Evolutionary conservation across 2,329 filamentous ascomycete genomes (phyloP).

Genomic region (Colletotrichum scovillei): DNA sequence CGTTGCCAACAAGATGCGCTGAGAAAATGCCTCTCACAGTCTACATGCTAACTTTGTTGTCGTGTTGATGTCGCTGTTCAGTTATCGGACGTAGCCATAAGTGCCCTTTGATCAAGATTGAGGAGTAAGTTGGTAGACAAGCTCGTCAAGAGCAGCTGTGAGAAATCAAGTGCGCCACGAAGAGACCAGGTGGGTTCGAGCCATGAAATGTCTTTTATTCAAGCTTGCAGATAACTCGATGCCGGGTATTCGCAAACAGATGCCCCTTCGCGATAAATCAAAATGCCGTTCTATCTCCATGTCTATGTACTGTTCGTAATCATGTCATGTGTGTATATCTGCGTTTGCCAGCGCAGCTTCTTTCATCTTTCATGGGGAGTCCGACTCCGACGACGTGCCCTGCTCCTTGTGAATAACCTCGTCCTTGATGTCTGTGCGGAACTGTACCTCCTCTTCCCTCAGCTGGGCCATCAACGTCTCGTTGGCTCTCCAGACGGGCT

Average conservation of each 20-base stretch:
- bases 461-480: slow-evolving; percentile 29
- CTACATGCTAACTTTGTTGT: neutral
- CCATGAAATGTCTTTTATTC: neutral
- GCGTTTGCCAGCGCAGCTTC: neutral
- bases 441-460: slow-evolving; percentile 24
- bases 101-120: neutral
- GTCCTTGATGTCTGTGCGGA: slow-evolving; percentile 24
- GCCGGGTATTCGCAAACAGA: neutral
- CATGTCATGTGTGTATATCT: neutral
- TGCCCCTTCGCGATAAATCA: neutral
- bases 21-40: neutral
- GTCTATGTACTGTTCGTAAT: neutral
- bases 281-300: neutral
- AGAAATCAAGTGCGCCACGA: neutral
- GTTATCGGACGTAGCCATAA: accelerated
- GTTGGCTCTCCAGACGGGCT: slow-evolving; percentile 34
- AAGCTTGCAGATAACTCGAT: neutral
- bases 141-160: neutral
- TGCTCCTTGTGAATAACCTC: slow-evolving; percentile 27
- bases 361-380: slow-evolving; percentile 3
- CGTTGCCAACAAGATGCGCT: accelerated
- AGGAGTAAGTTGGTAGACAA: neutral
- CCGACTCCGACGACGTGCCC: slow-evolving; percentile 13
- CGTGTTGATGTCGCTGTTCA: neutral
- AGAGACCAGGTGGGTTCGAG: neutral